Percentiles rank a stretch among this genome's conserved stretches.
Conservation (phyloP, 2,329 filamentous ascomycete genomes). For the Neophaeococcomyces aloes region DNA sequence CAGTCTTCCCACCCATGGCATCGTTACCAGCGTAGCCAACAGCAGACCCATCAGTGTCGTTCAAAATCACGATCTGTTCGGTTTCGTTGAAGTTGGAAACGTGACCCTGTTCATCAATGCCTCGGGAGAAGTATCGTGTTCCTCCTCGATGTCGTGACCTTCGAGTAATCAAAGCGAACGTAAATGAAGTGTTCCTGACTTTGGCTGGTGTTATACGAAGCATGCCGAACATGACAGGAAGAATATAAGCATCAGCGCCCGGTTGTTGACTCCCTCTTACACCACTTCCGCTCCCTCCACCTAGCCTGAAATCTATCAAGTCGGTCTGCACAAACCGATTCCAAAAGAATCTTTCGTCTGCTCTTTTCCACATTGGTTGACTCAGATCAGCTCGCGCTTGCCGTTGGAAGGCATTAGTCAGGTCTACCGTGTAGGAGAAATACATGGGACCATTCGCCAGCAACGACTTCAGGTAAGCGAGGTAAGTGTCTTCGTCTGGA, state of each 20-base stretch:
- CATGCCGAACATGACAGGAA: conserved; percentile 95
- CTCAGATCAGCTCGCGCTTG: conserved; percentile 66
- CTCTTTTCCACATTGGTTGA: conserved; percentile 74
- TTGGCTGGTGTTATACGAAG: conserved; percentile 78
- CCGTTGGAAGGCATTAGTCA: conserved; percentile 94
- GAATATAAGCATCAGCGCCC: conserved; percentile 77
- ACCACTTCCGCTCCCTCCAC: conserved; percentile 38
- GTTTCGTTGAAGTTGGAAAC: conserved; percentile 99
- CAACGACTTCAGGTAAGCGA: conserved; percentile 68
- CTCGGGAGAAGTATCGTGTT: conserved; percentile 88
- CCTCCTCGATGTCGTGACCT: conserved; percentile 80
- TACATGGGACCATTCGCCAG: conserved; percentile 84
- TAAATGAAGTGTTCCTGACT: conserved; percentile 75
- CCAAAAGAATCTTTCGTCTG: conserved; percentile 98
- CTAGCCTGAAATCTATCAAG: conserved; percentile 74
- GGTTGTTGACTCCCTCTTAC: conserved; percentile 50
- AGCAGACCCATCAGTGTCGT: conserved; percentile 64
- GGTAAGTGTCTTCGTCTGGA: conserved; percentile 85
- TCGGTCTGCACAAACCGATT: conserved; percentile 88
- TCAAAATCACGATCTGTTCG: conserved; percentile 81
- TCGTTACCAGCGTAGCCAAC: conserved; percentile 70
- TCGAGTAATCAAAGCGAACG: conserved; percentile 76
- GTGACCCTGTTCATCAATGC: conserved; percentile 83
- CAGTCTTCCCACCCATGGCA: conserved; percentile 60
- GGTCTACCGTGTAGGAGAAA: conserved; percentile 93